These are phyloP conservation scores for Chamaenerion angustifolium DNA, from an alignment of 345 rosid genomes.

Conservation along the genomic window DNA sequence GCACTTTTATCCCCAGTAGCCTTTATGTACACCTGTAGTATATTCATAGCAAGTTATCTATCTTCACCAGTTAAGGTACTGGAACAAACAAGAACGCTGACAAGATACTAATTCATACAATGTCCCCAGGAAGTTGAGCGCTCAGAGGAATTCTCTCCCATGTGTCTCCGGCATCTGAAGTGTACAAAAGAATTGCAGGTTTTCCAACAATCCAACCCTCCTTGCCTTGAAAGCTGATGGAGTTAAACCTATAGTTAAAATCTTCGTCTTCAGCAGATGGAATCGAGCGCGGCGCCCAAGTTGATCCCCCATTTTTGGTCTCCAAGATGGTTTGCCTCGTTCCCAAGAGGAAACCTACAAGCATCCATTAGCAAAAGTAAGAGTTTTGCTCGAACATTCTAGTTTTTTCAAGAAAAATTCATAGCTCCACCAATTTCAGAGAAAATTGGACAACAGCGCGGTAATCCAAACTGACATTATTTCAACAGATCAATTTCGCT, in stretches of 20 bases:
- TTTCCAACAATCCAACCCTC: conserved; percentile 97
- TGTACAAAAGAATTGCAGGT: conserved; percentile 77
- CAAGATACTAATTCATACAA: conserved; percentile 23
- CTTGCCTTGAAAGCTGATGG: conserved; percentile 73
- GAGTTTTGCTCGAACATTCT: not conserved
- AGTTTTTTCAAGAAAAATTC: not conserved
- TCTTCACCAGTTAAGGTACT: not conserved
- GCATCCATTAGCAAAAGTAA: not conserved
- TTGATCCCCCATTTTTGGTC: conserved; percentile 73
- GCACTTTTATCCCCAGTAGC: conserved; percentile 90
- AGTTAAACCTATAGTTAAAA: conserved; percentile 87
- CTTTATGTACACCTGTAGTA: conserved; percentile 72
- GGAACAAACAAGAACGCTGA: not conserved
- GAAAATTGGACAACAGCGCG: not conserved
- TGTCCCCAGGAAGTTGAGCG: conserved; percentile 90
- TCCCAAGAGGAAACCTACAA: conserved; percentile 60
- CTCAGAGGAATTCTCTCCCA: conserved; percentile 84
- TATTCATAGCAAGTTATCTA: not conserved
- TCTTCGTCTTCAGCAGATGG: conserved; percentile 94
- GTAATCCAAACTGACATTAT: not conserved
- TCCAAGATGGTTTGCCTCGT: conserved; percentile 86
- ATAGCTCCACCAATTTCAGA: not conserved
- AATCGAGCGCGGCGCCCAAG: conserved; percentile 72
- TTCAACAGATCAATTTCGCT: not conserved
- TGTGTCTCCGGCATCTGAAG: conserved; percentile 62